Evolutionary conservation across 2,329 filamentous ascomycete genomes (phyloP), one percentile per base, ranked within the genome.

Genomic region (Thelonectria discophora): DNA sequence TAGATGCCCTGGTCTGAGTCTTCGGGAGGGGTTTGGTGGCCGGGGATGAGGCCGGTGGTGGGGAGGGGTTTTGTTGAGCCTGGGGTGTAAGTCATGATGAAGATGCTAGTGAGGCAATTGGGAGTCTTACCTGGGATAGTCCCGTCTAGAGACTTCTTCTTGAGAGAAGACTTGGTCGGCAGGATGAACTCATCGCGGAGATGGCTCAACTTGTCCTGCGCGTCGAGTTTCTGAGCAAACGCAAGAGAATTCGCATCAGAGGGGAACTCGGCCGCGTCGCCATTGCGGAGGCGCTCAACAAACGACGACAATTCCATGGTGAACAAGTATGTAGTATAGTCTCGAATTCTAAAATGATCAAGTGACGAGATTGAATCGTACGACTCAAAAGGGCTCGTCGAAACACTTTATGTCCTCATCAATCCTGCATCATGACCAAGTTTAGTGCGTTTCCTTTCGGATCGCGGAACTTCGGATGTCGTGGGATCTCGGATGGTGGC

Each of bases 111-210:
- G n/a, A n/a, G 9, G 34, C 5, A 17, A n/a, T n/a, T 42, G n/a
- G 17, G 5, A 11, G 24, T 73, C 74, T 49, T 69, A 82, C 80
- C 74, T n/a, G 78, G 78, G 43, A 81, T 67, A 4, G 68, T 73
- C 18, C 80, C 81, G 17, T 81, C 76, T 10, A 91, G 75, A 0
- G 83, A 86, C 65, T 82, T 89, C 65, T 90, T 85, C 73, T 84
- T 88, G 47, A 95, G 77, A 42, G 93, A 91, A 10, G 80, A 81
- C 74, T 88, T 92, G 3, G 90, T 90, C 0, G 93, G 93, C 47
- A 96, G 88, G 49, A 90, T 83, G 74, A 94, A 97, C 68, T 94
- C 85, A 21, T 87, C 78, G 32, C 92, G 85, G 56, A 92, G 83
- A 58, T 82, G 78, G 15, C 78, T 76, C 40, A 93, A 75, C n/a